Evolutionary conservation across 2,329 filamentous ascomycete species (phyloP), one percentile per base, ranked within the genome.

Genomic region (Neospermospora avenae): DNA sequence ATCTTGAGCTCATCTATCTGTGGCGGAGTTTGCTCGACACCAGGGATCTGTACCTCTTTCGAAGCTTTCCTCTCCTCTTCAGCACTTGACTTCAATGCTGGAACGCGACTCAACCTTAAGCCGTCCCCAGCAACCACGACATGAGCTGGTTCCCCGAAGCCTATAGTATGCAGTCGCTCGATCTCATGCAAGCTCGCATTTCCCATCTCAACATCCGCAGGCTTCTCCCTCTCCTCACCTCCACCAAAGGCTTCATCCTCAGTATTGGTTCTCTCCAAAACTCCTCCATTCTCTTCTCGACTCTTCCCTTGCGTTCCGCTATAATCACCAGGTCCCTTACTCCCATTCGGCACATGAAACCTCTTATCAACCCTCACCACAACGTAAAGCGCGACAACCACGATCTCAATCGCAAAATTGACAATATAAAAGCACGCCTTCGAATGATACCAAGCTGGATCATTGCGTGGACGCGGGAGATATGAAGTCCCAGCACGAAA

Each of bases 341-440:
- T 85, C 46, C 88, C 87, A 71, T 95, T 77, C 1, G 90, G 90
- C 24, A 95, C 77, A 70, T 88, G 81, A 76, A 93, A 96, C 44
- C 89, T 83, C 63, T 81, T 80, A 72, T 96, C 92, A 63, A 95
- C 85, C 34, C 91, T 82, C 20, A 81, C 74, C 16, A 88, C 69
- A 0, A 86, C 80, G 74, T 90, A 93, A 8, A 86, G 75, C 56
- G 80, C 81, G 4, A 93, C 80, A 39, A 91, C 84, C 24, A 88
- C 70, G 42, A 93, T 76, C 74, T 96, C 92, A 39, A 93, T 78
- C 16, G 77, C 77, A 70, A 90, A 96, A 75, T 90, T 89, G 77
- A 95, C 90, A 70, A 85, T 76, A 76, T 95, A 96, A 77, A 91
- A 96, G 68, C 83, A 84, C 1, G 85, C 82, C 72, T 87, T 89